These are phyloP conservation scores for Penicillium sp. DNA, from an alignment of 2,329 filamentous ascomycete species.

Conservation along the genomic window DNA sequence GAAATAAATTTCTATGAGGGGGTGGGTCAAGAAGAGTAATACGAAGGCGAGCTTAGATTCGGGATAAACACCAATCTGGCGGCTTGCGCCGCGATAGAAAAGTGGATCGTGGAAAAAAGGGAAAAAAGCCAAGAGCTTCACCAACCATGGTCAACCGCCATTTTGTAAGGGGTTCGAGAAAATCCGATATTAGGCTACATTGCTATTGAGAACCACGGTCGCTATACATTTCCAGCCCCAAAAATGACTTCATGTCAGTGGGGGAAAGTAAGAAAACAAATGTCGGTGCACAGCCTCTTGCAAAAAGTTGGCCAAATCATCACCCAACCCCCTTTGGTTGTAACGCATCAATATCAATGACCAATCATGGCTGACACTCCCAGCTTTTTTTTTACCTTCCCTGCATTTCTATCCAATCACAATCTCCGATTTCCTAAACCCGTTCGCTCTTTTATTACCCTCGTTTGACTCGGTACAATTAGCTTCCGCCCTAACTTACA, in stretches of 20 bases:
- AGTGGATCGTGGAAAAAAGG: slow-evolving; percentile 13
- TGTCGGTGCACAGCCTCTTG: slow-evolving; percentile 1
- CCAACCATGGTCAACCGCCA: background rate
- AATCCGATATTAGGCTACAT: background rate
- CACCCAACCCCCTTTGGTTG: background rate
- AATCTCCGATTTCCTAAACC: background rate
- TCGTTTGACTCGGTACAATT: slow-evolving; percentile 13
- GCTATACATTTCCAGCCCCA: background rate
- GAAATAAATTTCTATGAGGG: background rate
- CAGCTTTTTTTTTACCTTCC: background rate
- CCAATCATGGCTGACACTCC: background rate
- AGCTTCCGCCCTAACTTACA: slow-evolving; percentile 15
- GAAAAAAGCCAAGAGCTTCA: background rate
- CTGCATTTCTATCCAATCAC: slow-evolving; percentile 9
- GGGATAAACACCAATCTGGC: slow-evolving; percentile 21
- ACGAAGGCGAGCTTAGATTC: slow-evolving; percentile 3
- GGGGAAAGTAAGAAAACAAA: background rate
- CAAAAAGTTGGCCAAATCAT: background rate
- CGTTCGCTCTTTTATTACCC: background rate
- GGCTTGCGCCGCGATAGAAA: slow-evolving; percentile 18
- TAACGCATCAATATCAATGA: background rate
- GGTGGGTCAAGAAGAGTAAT: slow-evolving; percentile 3
- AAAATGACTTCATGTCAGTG: slow-evolving; percentile 8
- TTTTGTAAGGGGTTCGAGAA: background rate
- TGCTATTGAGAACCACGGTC: slow-evolving; percentile 4